Evolutionary conservation across 345 rosid genomes (phyloP), one percentile per base, ranked within the genome.

Genomic region (Durio zibethinus): DNA sequence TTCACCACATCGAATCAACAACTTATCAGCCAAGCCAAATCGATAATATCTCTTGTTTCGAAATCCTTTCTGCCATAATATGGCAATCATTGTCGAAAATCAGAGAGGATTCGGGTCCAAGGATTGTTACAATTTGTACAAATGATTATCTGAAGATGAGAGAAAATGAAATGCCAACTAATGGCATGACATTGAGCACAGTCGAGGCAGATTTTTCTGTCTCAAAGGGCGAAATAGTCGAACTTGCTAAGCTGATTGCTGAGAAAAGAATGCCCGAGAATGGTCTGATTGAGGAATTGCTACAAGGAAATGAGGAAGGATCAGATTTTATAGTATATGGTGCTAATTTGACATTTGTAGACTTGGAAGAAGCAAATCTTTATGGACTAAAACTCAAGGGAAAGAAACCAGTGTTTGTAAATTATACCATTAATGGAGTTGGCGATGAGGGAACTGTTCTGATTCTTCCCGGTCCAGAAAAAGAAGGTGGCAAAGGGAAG

Each of bases 381-480:
- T 89, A 82, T 40, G 90, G 84, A 5, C 23, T 88, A 70, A 81
- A 89, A 77, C 18, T 91, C 60, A 86, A 84, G 59, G 94, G 91
- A 5, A 52, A 80, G 57, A 85, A 76, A 72, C 87, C 94, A 0
- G 73, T 80, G 20, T 85, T 64, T 3, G 91, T 85, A 10, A 87
- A 85, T 74, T 93, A 87, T 47, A 60, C 77, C 1, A 78, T 91
- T 14, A 43, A 83, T 14, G 93, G 94, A 9, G 88, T 86, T 21
- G 97, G 93, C 0, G 90, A 87, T 10, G 89, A 87, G 66, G 98
- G 97, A 38, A 80, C 73, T 35, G 89, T 89, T 12, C 11, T 93
- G 83, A 76, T 90, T 40, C 85, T 78, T 12, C 83, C 85, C 0
- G 82, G 89, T 12, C 79, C 78, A 18, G 52, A 38, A 4, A 80